phyloP scores from a whole-genome alignment of 2,329 filamentous ascomycete genomes.

The Delphinella strobiligena region DNA sequence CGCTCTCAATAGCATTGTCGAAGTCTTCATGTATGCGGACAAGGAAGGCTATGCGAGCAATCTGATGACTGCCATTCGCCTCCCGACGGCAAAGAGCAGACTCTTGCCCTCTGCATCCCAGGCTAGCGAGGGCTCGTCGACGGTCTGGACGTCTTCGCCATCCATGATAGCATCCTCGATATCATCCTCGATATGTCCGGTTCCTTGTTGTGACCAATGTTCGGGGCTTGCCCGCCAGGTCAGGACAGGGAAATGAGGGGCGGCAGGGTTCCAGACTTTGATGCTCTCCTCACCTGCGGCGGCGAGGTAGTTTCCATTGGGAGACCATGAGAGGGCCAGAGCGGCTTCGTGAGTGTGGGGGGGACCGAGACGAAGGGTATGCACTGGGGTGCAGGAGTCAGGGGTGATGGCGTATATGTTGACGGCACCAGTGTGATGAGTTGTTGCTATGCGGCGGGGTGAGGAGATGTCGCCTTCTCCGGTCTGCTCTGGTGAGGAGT shows the following conservation, averaged over 20 bases:
- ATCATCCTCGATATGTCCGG: slow-evolving; percentile 11
- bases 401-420: slow-evolving; percentile 27
- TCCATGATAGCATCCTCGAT: slow-evolving; percentile 10
- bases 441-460: slow-evolving; percentile 23
- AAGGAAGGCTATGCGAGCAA: not conserved
- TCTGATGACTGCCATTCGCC: slow-evolving; percentile 2
- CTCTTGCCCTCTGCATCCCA: slow-evolving; percentile 45
- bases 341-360: slow-evolving; percentile 16
- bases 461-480: not conserved
- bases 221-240: slow-evolving; percentile 17
- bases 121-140: slow-evolving; percentile 25
- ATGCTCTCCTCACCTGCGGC: slow-evolving; percentile 31
- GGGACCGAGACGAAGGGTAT: slow-evolving; percentile 13
- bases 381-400: slow-evolving; percentile 9
- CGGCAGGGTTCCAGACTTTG: slow-evolving; percentile 29
- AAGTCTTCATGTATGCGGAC: too few relatives aligned
- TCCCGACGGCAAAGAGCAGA: slow-evolving; percentile 36
- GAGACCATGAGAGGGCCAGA: slow-evolving; percentile 32
- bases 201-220: slow-evolving; percentile 9
- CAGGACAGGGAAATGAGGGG: slow-evolving; percentile 12
- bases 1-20: too few relatives aligned
- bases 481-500: slow-evolving; percentile 11
- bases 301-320: slow-evolving; percentile 30
- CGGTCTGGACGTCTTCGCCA: slow-evolving; percentile 4
- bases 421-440: slow-evolving; percentile 27